These are phyloP conservation scores for Colletotrichum sojae DNA, from an alignment of 2,329 filamentous ascomycete species.

Conservation along the genomic window DNA sequence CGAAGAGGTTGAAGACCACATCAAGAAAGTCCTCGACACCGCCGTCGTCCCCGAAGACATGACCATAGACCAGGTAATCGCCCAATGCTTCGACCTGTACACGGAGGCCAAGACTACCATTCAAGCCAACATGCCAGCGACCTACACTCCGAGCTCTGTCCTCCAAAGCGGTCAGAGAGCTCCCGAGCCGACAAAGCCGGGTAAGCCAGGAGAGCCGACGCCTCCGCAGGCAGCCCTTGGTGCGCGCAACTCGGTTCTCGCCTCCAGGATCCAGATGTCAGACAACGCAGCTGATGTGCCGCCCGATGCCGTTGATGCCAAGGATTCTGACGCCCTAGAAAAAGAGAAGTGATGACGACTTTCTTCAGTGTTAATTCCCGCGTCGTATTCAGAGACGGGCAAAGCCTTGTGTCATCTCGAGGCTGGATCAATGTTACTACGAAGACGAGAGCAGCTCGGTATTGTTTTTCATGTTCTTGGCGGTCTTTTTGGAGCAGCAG, in stretches of 20 bases:
- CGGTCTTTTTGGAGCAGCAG: constrained; percentile 3
- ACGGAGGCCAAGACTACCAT: constrained; percentile 62
- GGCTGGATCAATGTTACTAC: too few relatives aligned
- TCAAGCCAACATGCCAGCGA: constrained; percentile 62
- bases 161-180: constrained; percentile 24
- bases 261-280: constrained; percentile 23
- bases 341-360: background rate
- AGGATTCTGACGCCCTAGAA: background rate
- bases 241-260: constrained; percentile 28
- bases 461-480: background rate
- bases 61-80: constrained; percentile 61
- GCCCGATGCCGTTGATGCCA: background rate
- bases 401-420: too few relatives aligned
- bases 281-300: background rate
- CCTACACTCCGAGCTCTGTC: constrained; percentile 49
- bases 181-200: constrained; percentile 17
- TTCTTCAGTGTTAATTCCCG: too few relatives aligned
- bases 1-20: constrained; percentile 63
- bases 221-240: background rate
- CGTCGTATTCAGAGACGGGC: too few relatives aligned
- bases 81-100: constrained; percentile 62
- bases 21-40: constrained; percentile 65
- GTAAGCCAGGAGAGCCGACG: constrained; percentile 14
- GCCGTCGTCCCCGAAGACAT: constrained; percentile 59
- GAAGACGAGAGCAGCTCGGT: too few relatives aligned